Evolutionary conservation across 2,329 filamentous ascomycete genomes (phyloP).

Genomic region (Hymenoscyphus repandus): DNA sequence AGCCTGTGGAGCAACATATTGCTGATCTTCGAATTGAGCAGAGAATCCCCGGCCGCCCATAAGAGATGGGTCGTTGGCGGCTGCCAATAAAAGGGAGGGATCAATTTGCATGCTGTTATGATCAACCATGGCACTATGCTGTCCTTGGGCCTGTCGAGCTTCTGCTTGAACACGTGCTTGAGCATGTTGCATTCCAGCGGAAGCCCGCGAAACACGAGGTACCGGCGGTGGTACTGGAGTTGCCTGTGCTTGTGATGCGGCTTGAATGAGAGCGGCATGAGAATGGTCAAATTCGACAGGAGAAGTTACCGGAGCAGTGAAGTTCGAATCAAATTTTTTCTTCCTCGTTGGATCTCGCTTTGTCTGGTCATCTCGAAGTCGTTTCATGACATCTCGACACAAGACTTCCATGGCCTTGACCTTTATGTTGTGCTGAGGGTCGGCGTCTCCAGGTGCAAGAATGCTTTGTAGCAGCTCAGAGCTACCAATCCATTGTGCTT

Average conservation of each 20-base stretch:
- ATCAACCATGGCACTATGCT: constrained; percentile 29
- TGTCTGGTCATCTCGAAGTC: constrained; percentile 62
- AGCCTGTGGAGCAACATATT: constrained; percentile 34
- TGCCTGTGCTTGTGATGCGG: constrained; percentile 27
- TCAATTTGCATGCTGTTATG: constrained; percentile 56
- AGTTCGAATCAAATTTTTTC: constrained; percentile 35
- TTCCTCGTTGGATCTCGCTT: constrained; percentile 47
- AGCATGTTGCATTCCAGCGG: constrained; percentile 7
- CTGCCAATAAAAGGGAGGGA: constrained; percentile 54
- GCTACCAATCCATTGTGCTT: constrained; percentile 59
- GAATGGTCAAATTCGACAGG: constrained; percentile 24
- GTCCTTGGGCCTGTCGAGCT: constrained; percentile 17
- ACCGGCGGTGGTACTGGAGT: constrained; percentile 7
- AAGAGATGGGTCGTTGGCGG: constrained; percentile 32
- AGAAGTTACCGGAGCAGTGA: constrained; percentile 24
- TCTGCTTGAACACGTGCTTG: constrained; percentile 10
- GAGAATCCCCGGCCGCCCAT: constrained; percentile 20
- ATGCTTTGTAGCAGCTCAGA: constrained; percentile 51
- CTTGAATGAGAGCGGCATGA: constrained; percentile 27
- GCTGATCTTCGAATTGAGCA: constrained; percentile 27
- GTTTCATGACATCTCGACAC: constrained; percentile 72
- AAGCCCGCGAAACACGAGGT: background rate
- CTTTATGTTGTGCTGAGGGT: constrained; percentile 50
- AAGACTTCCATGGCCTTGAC: constrained; percentile 64
- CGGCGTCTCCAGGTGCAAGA: constrained; percentile 44